A percentile compares a stretch with the other conserved stretches of the same genome.
Evolutionary conservation across 768 basidiomycete species (phyloP).

Genomic region (Coprinopsis marcescibilis): DNA sequence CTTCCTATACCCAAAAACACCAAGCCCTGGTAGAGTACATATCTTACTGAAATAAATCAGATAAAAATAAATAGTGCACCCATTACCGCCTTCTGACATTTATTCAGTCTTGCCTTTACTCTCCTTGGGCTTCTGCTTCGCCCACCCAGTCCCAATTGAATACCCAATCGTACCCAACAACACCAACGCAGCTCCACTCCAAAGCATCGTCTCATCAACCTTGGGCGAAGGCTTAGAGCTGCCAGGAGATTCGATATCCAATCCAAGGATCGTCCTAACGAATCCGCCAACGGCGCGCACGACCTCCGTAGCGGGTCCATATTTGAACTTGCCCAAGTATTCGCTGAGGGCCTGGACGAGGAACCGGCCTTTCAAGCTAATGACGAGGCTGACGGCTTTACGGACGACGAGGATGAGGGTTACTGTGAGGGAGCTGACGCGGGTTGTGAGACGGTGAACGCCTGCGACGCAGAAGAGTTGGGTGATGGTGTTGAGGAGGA

Average conservation of each 20-base stretch:
- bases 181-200: conserved; percentile 64
- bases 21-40: no score
- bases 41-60: no score
- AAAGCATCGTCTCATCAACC: conserved; percentile 47
- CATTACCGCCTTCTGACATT: no score
- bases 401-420: conserved; percentile 77
- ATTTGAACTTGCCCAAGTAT: background rate
- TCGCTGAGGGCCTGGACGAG: conserved; percentile 15
- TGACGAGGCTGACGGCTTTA: conserved; percentile 70
- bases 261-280: conserved; percentile 12
- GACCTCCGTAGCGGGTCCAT: conserved; percentile 3
- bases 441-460: conserved; percentile 78
- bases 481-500: conserved; percentile 74
- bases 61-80: background rate
- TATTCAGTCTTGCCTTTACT: conserved; percentile 19
- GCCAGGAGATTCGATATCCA: conserved; percentile 3
- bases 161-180: conserved; percentile 69
- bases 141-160: conserved; percentile 35
- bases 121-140: conserved; percentile 12
- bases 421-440: conserved; percentile 69
- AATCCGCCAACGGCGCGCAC: conserved; percentile 4
- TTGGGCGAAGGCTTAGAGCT: conserved; percentile 19
- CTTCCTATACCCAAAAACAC: no score
- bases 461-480: conserved; percentile 84
- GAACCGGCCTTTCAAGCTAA: conserved; percentile 55